These are phyloP conservation scores for Alternaria conjuncta DNA, from an alignment of 2,329 filamentous ascomycete genomes.

Conservation along the genomic window DNA sequence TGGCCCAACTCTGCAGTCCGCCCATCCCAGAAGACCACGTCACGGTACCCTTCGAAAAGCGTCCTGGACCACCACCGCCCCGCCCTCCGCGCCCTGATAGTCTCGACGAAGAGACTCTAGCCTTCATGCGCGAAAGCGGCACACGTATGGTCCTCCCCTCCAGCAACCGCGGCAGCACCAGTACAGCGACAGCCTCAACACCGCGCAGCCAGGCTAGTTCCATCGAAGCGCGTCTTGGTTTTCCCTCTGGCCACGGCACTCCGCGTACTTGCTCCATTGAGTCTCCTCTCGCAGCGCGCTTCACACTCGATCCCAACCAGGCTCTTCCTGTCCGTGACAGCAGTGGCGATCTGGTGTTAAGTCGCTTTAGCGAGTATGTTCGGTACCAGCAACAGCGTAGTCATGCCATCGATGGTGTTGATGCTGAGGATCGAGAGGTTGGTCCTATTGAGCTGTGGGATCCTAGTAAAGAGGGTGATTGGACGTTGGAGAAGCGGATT, in stretches of 20 bases:
- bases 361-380: constrained; percentile 24
- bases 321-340: constrained; percentile 21
- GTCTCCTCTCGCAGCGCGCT: constrained; percentile 17
- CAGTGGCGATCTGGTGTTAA: constrained; percentile 10
- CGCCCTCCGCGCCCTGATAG: constrained; percentile 25
- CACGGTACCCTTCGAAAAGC: constrained; percentile 21
- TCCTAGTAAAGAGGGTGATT: constrained; percentile 17
- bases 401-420: constrained; percentile 15
- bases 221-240: constrained; percentile 17
- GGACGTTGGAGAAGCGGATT: constrained; percentile 24
- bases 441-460: constrained; percentile 25
- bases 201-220: constrained; percentile 9
- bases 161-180: constrained; percentile 12
- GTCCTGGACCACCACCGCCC: constrained; percentile 11
- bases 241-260: constrained; percentile 15
- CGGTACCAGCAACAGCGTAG: constrained; percentile 1
- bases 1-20: constrained; percentile 1
- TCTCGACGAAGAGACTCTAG: constrained; percentile 21
- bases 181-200: constrained; percentile 11
- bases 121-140: constrained; percentile 19
- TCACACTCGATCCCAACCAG: constrained; percentile 3
- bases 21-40: constrained; percentile 4
- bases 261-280: constrained; percentile 9
- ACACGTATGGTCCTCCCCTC: constrained; percentile 20
- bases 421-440: constrained; percentile 10